These are phyloP conservation scores for Boletus sensibilis DNA, from an alignment of 768 basidiomycete genomes.

Conservation along the genomic window DNA sequence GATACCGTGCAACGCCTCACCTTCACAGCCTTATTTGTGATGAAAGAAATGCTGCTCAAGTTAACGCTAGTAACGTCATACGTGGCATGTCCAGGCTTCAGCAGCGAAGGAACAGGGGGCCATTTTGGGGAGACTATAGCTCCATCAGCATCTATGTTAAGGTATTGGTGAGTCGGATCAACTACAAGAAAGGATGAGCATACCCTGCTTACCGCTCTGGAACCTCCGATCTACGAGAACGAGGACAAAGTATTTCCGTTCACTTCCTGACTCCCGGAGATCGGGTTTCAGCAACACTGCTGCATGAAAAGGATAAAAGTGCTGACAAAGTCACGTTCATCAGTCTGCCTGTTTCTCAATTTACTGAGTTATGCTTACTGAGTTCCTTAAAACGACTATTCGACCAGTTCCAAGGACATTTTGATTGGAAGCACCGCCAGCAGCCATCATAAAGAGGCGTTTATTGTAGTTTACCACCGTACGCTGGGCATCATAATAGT, in stretches of 20 bases:
- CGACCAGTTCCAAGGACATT: constrained; percentile 73
- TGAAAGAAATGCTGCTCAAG: constrained; percentile 69
- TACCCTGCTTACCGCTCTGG: constrained; percentile 57
- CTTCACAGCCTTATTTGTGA: constrained; percentile 72
- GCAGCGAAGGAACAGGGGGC: constrained; percentile 57
- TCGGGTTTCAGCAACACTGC: constrained; percentile 72
- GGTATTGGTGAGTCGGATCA: background rate
- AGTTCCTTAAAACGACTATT: constrained; percentile 79
- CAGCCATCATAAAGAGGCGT: constrained; percentile 57
- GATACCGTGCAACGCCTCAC: constrained; percentile 57
- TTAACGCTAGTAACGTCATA: constrained; percentile 71
- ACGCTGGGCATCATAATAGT: constrained; percentile 69
- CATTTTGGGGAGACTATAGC: constrained; percentile 70
- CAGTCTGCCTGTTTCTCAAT: background rate
- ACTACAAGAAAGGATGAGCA: background rate
- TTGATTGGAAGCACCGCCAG: constrained; percentile 57
- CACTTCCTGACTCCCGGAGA: constrained; percentile 47
- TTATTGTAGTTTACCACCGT: constrained; percentile 64
- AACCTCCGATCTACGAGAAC: constrained; percentile 66
- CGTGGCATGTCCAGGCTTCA: constrained; percentile 49
- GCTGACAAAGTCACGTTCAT: constrained; percentile 43
- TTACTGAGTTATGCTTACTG: constrained; percentile 47
- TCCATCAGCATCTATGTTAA: constrained; percentile 51
- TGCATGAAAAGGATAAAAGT: constrained; percentile 67
- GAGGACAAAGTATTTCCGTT: constrained; percentile 64